A percentile compares a stretch with the other conserved stretches of the same genome.
phyloP scores from a whole-genome alignment of 257 asterid genomes.

The Salvia splendens region DNA sequence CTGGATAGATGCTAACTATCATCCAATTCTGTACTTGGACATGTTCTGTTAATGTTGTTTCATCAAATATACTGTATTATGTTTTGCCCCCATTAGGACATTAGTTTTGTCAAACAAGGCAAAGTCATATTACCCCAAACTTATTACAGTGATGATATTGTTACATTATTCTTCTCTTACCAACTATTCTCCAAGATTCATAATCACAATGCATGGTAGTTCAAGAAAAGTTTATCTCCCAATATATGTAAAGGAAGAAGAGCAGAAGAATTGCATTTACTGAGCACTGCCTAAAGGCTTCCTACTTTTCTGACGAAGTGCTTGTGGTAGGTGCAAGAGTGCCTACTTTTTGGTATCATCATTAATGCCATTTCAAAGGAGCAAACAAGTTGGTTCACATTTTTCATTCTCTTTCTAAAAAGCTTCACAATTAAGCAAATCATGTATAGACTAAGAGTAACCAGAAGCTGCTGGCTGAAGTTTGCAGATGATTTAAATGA shows the following conservation, averaged over 20 bases:
- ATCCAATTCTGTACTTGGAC: constrained; percentile 30
- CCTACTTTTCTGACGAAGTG: constrained; percentile 42
- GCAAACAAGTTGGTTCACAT: constrained; percentile 17
- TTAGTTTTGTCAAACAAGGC: constrained; percentile 11
- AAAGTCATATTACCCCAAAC: neutral
- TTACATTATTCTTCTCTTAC: neutral
- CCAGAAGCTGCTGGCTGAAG: too few species aligned
- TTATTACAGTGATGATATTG: neutral
- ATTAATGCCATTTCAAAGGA: constrained; percentile 41
- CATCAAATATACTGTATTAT: constrained; percentile 11
- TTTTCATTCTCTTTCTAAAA: neutral
- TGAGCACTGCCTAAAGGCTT: constrained; percentile 41
- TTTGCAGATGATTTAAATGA: neutral
- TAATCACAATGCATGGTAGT: constrained; percentile 5
- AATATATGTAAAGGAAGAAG: neutral
- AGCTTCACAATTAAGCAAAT: neutral
- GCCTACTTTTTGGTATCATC: constrained; percentile 36
- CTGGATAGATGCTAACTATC: constrained; percentile 6
- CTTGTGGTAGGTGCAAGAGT: constrained; percentile 46
- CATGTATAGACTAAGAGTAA: neutral
- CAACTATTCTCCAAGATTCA: neutral
- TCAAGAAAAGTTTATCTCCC: constrained; percentile 13
- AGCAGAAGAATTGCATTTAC: constrained; percentile 38
- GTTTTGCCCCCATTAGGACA: constrained; percentile 30
- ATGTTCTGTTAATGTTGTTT: constrained; percentile 26